These are phyloP conservation scores for Thelonectria rubi DNA, from an alignment of 2,329 filamentous ascomycete species.

Conservation along the genomic window DNA sequence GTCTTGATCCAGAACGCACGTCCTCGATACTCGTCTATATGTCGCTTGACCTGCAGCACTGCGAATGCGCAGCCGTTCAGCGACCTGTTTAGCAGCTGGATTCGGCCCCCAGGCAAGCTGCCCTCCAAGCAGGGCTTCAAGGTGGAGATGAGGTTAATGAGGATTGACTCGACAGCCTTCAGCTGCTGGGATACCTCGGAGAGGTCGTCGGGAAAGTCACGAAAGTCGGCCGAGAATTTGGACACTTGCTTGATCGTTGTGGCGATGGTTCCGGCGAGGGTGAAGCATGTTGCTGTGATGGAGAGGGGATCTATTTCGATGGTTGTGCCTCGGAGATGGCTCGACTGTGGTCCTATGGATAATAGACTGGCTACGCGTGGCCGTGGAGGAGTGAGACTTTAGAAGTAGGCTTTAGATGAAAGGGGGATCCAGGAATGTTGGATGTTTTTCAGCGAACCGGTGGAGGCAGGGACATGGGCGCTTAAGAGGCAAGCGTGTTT, in stretches of 20 bases:
- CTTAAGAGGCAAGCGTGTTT: too few species aligned
- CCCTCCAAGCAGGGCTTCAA: background rate
- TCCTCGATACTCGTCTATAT: background rate
- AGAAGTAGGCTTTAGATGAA: too few species aligned
- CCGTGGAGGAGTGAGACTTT: too few species aligned
- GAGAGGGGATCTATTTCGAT: slow-evolving; percentile 3
- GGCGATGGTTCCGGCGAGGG: background rate
- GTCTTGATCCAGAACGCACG: background rate
- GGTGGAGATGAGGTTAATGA: background rate
- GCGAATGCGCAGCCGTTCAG: background rate
- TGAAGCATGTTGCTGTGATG: background rate
- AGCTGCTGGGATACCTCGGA: background rate
- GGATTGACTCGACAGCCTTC: background rate
- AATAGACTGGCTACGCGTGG: too few species aligned
- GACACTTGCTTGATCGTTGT: background rate
- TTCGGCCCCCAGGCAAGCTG: too few species aligned
- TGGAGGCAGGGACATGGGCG: too few species aligned
- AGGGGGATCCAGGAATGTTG: too few species aligned
- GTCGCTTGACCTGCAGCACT: background rate
- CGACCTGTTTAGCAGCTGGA: too few species aligned
- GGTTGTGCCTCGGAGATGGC: too few species aligned
- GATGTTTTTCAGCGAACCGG: too few species aligned
- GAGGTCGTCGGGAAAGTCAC: background rate
- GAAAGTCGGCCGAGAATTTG: background rate
- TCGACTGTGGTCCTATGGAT: too few species aligned